Evolutionary conservation across 208 protist species (phyloP), one percentile per base, ranked within the genome.

Genomic region (Leishmania gerbilli): DNA sequence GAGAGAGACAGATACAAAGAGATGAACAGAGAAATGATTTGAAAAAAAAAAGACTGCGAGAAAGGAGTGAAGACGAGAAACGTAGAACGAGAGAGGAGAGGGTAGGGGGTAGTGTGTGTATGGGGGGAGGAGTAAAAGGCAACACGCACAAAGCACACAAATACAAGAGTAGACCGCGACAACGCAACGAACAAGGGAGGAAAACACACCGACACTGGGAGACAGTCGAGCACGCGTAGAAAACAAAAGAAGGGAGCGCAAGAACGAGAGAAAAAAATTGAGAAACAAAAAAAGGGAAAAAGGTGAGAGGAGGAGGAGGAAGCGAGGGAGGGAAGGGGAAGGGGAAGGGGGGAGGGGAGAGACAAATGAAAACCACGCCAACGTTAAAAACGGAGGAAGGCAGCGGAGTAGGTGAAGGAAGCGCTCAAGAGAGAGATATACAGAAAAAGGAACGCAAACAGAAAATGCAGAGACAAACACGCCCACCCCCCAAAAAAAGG

Each of bases 1-100:
- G 34, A 65, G 9, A 17, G 62, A 15, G 62, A 68, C 31, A 27
- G 27, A 40, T 24, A 31, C 9, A 42, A 40, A 68, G 11, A 65
- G 3, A 45, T n/a, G 34, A 40, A 45, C 11, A 27, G 9, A 60
- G 49, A 62, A 56, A 19, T 62, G 56, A 62, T 62, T 62, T 21
- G 0, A 11, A 40, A 34, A 27, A 68, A 40, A 15, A 67, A 19
- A 58, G 15, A 64, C 71, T 76, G 75, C 45, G 56, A 81, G 77
- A 79, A 74, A 81, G 68, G 42, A 55, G 67, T 55, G 58, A 47
- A 65, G 71, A 62, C 84, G 72, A 34, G 42, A 53, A 51, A 84
- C 27, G 56, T 2, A 81, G 47, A 49, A 49, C 45, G 45, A 49
- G 45, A 49, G 71, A 69, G 42, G 42, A 7, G 42, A 45, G 42